Evolutionary conservation across 2,329 filamentous ascomycete genomes (phyloP).

Genomic region (Xylariaceae sp.): DNA sequence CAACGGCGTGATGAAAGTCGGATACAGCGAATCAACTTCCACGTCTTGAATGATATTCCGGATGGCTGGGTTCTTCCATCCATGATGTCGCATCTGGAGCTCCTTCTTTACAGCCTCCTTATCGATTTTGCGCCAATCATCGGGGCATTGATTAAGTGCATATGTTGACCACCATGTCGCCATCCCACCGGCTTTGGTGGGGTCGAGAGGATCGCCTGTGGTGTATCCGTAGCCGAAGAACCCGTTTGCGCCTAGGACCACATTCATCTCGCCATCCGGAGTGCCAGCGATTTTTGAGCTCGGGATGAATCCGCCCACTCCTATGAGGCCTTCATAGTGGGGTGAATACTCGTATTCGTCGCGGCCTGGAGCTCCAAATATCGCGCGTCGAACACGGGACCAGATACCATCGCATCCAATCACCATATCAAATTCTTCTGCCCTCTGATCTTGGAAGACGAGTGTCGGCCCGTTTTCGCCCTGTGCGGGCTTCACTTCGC

Average conservation of each 20-base stretch:
- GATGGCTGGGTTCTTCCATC: slow-evolving; percentile 12
- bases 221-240: slow-evolving; percentile 19
- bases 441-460: slow-evolving; percentile 13
- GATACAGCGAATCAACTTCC: slow-evolving; percentile 13
- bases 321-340: slow-evolving; percentile 16
- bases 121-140: slow-evolving; percentile 18
- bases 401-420: slow-evolving; percentile 18
- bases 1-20: slow-evolving; percentile 14
- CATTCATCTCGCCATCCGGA: slow-evolving; percentile 16
- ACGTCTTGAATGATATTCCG: slow-evolving; percentile 14
- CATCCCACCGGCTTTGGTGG: slow-evolving; percentile 8
- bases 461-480: slow-evolving; percentile 11
- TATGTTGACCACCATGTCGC: slow-evolving; percentile 18
- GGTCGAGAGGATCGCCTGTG: slow-evolving; percentile 10
- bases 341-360: slow-evolving; percentile 17
- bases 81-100: slow-evolving; percentile 14
- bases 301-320: slow-evolving; percentile 13
- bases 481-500: slow-evolving; percentile 15
- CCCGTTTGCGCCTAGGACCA: slow-evolving; percentile 13
- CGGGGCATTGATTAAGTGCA: slow-evolving; percentile 11
- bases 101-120: slow-evolving; percentile 13
- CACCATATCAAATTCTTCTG: slow-evolving; percentile 13
- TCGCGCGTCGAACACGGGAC: slow-evolving; percentile 13
- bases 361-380: slow-evolving; percentile 11
- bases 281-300: slow-evolving; percentile 14